phyloP scores from a whole-genome alignment of 495 filamentous ascomycete species.

The Tetracladium marchalianum region DNA sequence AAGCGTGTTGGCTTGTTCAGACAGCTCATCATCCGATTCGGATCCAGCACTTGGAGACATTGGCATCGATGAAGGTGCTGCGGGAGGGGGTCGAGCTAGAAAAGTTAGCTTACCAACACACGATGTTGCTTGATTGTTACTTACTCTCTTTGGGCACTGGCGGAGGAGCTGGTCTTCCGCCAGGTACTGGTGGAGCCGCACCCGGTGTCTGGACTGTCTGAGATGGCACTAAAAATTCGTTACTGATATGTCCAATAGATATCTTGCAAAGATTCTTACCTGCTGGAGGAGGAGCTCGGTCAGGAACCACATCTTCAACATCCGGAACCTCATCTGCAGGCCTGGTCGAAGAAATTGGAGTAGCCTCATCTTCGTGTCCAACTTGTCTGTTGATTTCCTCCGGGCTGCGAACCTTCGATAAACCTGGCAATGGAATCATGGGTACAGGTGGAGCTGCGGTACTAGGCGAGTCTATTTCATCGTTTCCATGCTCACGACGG shows the following conservation, averaged over 20 bases:
- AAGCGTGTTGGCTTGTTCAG: constrained; percentile 40
- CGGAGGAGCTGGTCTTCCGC: constrained; percentile 56
- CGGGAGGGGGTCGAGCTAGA: constrained; percentile 45
- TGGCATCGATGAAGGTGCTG: constrained; percentile 35
- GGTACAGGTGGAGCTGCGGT: constrained; percentile 59
- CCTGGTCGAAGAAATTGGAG: constrained; percentile 23
- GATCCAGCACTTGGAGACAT: constrained; percentile 69
- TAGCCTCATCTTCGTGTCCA: constrained; percentile 19
- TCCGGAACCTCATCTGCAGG: constrained; percentile 45
- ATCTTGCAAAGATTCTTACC: background rate
- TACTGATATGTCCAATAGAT: constrained; percentile 7
- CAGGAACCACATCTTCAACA: constrained; percentile 51
- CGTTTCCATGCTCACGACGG: constrained; percentile 25
- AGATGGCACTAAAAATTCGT: constrained; percentile 27
- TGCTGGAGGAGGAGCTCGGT: constrained; percentile 38
- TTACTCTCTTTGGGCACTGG: constrained; percentile 60
- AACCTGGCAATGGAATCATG: constrained; percentile 66
- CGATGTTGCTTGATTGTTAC: constrained; percentile 21
- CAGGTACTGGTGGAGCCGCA: constrained; percentile 48
- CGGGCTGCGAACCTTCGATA: constrained; percentile 42
- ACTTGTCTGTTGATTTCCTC: constrained; percentile 18
- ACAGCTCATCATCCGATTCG: constrained; percentile 90
- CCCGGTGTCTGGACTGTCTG: constrained; percentile 21
- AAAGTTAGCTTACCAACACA: constrained; percentile 23
- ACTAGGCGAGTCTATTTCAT: constrained; percentile 31